Conservation (phyloP, 1,139 yeast genomes). For the Pneumocystis wakefieldiae region DNA sequence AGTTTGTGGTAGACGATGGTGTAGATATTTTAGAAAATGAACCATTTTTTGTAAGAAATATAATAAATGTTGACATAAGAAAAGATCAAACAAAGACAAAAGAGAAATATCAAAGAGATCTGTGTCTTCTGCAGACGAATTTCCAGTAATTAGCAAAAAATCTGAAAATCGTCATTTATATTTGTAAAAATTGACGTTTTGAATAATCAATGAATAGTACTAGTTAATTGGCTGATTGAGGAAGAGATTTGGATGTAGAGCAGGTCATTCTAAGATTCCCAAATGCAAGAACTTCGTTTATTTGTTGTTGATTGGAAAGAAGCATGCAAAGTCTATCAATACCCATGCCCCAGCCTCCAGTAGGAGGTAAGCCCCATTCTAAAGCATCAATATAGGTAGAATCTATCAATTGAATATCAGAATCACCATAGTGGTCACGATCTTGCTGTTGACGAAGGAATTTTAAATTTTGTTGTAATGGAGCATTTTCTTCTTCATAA, state of each 20-base stretch:
- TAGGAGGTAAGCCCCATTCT: conserved; percentile 93
- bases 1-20: too few species aligned
- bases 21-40: neutral
- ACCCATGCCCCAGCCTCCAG: conserved; percentile 97
- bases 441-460: conserved; percentile 98
- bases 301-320: conserved; percentile 45
- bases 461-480: conserved; percentile 70
- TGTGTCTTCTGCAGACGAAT: too few species aligned
- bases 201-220: too few species aligned
- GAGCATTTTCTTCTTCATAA: conserved; percentile 91
- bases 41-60: neutral
- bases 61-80: too few species aligned
- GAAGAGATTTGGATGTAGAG: neutral
- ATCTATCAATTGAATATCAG: conserved; percentile 59
- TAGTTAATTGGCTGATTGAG: neutral
- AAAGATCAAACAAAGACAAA: too few species aligned
- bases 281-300: conserved; percentile 68
- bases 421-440: conserved; percentile 63
- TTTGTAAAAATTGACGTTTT: too few species aligned
- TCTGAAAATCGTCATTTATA: too few species aligned
- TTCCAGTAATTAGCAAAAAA: too few species aligned
- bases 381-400: conserved; percentile 52
- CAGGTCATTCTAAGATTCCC: conserved; percentile 29
- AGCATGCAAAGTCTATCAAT: conserved; percentile 79
- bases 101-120: too few species aligned